Percentiles rank a stretch among this genome's conserved stretches.
Conservation (phyloP, 2,329 filamentous ascomycete species). For the Achaetomium macrosporum region DNA sequence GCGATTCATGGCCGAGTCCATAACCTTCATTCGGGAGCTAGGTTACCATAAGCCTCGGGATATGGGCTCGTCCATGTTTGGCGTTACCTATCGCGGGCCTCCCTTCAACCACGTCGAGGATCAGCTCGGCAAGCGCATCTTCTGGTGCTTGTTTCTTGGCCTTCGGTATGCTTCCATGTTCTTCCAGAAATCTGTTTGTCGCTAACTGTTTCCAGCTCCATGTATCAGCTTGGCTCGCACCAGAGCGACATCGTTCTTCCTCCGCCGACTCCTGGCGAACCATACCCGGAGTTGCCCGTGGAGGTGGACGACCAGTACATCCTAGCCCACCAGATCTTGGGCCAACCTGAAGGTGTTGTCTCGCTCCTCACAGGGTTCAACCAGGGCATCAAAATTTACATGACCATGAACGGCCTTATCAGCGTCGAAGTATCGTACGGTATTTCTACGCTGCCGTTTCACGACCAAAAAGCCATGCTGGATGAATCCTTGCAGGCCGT, state of each 20-base stretch:
- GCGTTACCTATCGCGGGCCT: slow-evolving; percentile 28
- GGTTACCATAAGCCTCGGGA: slow-evolving; percentile 55
- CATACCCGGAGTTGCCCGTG: slow-evolving; percentile 71
- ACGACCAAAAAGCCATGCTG: slow-evolving; percentile 68
- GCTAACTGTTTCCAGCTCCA: slow-evolving; percentile 46
- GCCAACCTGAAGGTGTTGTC: slow-evolving; percentile 61
- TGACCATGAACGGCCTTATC: slow-evolving; percentile 70
- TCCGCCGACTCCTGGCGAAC: slow-evolving; percentile 67
- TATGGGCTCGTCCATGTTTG: slow-evolving; percentile 25
- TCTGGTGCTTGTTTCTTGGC: slow-evolving; percentile 76
- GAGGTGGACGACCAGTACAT: slow-evolving; percentile 84
- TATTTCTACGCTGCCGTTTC: slow-evolving; percentile 69
- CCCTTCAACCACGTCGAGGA: slow-evolving; percentile 64
- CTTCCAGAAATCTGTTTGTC: not conserved
- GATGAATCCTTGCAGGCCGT: slow-evolving; percentile 64
- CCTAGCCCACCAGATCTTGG: slow-evolving; percentile 61
- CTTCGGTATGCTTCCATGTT: slow-evolving; percentile 46
- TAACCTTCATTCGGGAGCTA: slow-evolving; percentile 63
- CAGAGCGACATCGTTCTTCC: slow-evolving; percentile 69
- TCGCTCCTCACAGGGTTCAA: slow-evolving; percentile 77
- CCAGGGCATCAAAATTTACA: slow-evolving; percentile 69
- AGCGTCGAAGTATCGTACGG: slow-evolving; percentile 81
- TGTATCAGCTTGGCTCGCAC: slow-evolving; percentile 69
- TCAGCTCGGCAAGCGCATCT: slow-evolving; percentile 71
- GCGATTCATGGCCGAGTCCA: slow-evolving; percentile 66